Percentiles rank a stretch among this genome's conserved stretches.
These are phyloP conservation scores for Monosporozyma unispora DNA, from an alignment of 805 yeast species.

Conservation along the genomic window DNA sequence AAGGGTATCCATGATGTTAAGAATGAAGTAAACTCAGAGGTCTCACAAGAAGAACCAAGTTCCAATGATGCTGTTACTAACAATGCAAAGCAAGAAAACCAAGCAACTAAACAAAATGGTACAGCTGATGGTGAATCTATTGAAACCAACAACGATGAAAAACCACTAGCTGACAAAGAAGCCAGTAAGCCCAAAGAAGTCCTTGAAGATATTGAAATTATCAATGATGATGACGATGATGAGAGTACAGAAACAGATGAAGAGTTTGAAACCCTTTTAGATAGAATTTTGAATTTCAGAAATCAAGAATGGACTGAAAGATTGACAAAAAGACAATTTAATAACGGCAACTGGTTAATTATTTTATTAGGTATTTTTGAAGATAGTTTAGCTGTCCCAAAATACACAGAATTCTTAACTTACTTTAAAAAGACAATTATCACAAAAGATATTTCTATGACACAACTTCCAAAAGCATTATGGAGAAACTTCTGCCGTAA, in stretches of 20 bases:
- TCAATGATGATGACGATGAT: conserved; percentile 16
- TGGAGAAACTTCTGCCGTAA: conserved; percentile 46
- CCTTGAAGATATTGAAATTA: not conserved
- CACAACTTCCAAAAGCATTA: conserved; percentile 30
- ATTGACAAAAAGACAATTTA: conserved; percentile 61
- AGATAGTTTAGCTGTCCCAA: conserved; percentile 25
- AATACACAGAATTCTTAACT: conserved; percentile 32
- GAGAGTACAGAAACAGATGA: conserved; percentile 9
- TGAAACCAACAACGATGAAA: too few relatives aligned
- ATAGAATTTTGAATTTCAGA: conserved; percentile 43
- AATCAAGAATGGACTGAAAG: conserved; percentile 71
- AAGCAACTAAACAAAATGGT: too few relatives aligned
- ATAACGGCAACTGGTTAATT: conserved; percentile 80
- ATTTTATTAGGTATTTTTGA: conserved; percentile 61
- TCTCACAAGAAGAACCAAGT: not conserved
- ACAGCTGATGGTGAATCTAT: not conserved
- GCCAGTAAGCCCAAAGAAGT: too few relatives aligned
- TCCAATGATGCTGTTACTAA: not conserved
- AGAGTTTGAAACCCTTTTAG: conserved; percentile 19
- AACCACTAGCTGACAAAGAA: too few relatives aligned
- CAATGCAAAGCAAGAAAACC: not conserved
- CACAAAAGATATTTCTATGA: conserved; percentile 30
- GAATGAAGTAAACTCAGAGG: not conserved
- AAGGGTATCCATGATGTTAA: not conserved
- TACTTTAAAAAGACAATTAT: conserved; percentile 46